Conservation (phyloP, 192 early-diverging fungal genomes). For the Podila clonocystis region DNA sequence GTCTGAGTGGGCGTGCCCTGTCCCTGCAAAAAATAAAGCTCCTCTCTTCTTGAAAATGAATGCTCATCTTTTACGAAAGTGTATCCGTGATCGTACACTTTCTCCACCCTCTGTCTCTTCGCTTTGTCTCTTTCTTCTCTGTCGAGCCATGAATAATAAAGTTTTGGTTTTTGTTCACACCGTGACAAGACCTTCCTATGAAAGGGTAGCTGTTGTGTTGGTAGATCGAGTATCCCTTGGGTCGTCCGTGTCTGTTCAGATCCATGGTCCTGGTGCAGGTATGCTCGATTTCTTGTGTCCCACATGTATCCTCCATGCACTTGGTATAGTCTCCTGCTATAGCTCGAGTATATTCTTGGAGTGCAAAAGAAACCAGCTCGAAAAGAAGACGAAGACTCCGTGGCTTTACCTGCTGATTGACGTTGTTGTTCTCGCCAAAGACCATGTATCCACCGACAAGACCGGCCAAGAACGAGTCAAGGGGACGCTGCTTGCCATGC, state of each 20-base stretch:
- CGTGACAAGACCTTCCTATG: no score
- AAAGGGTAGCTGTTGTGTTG: no score
- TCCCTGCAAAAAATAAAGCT: background rate
- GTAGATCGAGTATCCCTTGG: background rate
- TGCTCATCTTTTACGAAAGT: background rate
- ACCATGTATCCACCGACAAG: slow-evolving; percentile 91
- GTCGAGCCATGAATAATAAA: slow-evolving; percentile 5
- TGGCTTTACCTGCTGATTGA: slow-evolving; percentile 89
- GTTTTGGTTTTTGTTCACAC: background rate
- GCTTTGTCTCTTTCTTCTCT: background rate
- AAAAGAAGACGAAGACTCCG: background rate
- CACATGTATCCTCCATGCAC: no score
- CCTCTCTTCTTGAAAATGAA: background rate
- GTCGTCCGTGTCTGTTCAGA: background rate
- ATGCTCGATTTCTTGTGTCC: background rate
- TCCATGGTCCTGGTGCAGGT: no score
- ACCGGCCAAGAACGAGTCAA: slow-evolving; percentile 92
- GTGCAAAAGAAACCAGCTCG: background rate
- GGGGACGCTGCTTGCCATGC: slow-evolving; percentile 77
- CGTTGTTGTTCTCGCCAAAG: slow-evolving; percentile 94
- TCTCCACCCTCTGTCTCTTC: background rate
- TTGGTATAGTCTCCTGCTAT: no score
- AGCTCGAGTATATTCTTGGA: no score
- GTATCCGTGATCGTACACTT: background rate
- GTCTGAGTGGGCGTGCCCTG: background rate